Percentiles rank a stretch among this genome's conserved stretches.
These are phyloP conservation scores for Zalaria obscura DNA, from an alignment of 2,329 filamentous ascomycete genomes.

Conservation along the genomic window DNA sequence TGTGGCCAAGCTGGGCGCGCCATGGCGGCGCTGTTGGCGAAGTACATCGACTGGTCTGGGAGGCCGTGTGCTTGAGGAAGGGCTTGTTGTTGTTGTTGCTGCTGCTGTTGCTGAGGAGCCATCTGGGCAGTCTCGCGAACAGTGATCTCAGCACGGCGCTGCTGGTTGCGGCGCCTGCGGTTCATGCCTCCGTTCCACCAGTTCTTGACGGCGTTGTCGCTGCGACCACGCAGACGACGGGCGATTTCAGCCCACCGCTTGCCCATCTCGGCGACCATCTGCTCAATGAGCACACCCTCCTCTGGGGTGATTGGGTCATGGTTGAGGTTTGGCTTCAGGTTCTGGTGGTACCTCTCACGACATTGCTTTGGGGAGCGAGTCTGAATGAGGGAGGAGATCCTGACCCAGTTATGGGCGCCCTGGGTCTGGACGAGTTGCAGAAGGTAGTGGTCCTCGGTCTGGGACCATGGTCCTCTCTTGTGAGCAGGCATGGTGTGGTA, in stretches of 20 bases:
- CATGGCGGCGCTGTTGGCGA: constrained; percentile 5
- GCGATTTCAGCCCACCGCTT: constrained; percentile 93
- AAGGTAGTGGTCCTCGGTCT: constrained; percentile 58
- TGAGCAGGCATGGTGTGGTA: constrained; percentile 33
- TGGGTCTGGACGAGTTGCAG: constrained; percentile 56
- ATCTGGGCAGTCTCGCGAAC: constrained; percentile 11
- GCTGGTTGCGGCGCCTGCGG: constrained; percentile 40
- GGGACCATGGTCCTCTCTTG: constrained; percentile 72
- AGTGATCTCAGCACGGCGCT: constrained; percentile 18
- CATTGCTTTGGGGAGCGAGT: constrained; percentile 87
- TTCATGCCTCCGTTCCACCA: constrained; percentile 97
- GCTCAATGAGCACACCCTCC: constrained; percentile 58
- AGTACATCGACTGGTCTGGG: constrained; percentile 10
- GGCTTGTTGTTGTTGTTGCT: constrained; percentile 12
- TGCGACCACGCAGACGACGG: constrained; percentile 64
- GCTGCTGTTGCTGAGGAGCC: constrained; percentile 10
- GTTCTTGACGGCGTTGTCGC: constrained; percentile 94
- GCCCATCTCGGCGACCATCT: constrained; percentile 61
- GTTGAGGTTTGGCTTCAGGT: constrained; percentile 71
- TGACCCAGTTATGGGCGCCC: constrained; percentile 79
- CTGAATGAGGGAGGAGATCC: constrained; percentile 61
- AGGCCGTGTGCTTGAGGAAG: constrained; percentile 4
- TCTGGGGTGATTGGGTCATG: constrained; percentile 69
- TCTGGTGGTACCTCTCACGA: constrained; percentile 86
- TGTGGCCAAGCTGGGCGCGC: constrained; percentile 8